phyloP scores from a whole-genome alignment of 306 rosid genomes.

The Cicer bijugum region DNA sequence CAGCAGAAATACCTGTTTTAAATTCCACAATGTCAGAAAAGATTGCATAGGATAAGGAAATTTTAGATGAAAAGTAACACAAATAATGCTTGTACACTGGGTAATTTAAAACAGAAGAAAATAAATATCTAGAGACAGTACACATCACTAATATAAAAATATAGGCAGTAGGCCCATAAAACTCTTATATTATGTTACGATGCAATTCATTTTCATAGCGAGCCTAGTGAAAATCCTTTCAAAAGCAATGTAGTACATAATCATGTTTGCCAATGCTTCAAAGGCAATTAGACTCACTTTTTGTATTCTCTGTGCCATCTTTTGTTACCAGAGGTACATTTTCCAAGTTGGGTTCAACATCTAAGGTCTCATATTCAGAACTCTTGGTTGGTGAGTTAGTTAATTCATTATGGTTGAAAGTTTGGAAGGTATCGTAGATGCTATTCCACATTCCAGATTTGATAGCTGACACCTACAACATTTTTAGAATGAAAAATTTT shows the following conservation, averaged over 20 bases:
- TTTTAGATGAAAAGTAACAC: not conserved
- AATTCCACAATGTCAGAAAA: slow-evolving; percentile 35
- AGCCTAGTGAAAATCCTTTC: slow-evolving; percentile 15
- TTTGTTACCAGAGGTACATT: slow-evolving; percentile 38
- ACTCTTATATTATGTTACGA: slow-evolving; percentile 3
- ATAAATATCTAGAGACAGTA: not conserved
- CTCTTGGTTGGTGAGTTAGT: slow-evolving; percentile 49
- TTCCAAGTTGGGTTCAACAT: slow-evolving; percentile 66
- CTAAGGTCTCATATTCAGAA: slow-evolving; percentile 61
- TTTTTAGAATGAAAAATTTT: not conserved
- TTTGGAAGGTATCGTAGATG: slow-evolving; percentile 80
- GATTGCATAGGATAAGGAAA: slow-evolving; percentile 9
- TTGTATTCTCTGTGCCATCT: slow-evolving; percentile 37
- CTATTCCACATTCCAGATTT: slow-evolving; percentile 85
- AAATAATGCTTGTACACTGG: slow-evolving; percentile 1
- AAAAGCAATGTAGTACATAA: slow-evolving; percentile 30
- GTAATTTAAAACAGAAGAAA: slow-evolving; percentile 30
- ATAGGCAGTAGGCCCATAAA: slow-evolving; percentile 12
- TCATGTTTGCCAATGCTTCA: slow-evolving; percentile 28
- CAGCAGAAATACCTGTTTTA: slow-evolving; percentile 64
- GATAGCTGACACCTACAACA: slow-evolving; percentile 71
- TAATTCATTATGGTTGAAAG: slow-evolving; percentile 51
- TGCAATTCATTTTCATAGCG: slow-evolving; percentile 20
- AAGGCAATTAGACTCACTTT: slow-evolving; percentile 57
- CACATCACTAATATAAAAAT: slow-evolving; percentile 19